Conservation (phyloP, 1,284 basidiomycete genomes). For the Leccinum pallidistipes region DNA sequence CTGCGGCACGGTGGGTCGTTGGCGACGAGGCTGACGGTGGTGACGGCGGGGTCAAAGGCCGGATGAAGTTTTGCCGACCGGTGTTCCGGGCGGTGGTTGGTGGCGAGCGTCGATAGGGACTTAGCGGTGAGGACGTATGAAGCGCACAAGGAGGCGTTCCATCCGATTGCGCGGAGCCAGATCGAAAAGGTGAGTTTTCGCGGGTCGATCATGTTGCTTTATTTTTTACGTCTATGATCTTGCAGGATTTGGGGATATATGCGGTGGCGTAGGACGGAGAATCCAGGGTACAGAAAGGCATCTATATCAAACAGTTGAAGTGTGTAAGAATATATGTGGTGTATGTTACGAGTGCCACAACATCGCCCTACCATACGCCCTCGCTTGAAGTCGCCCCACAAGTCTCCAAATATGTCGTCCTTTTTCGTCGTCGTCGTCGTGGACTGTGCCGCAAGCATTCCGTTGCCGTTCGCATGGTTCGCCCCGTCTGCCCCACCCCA, state of each 20-base stretch:
- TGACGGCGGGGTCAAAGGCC: constrained; percentile 60
- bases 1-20: constrained; percentile 69
- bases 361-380: background rate
- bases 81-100: constrained; percentile 50
- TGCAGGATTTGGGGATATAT: constrained; percentile 6
- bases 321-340: background rate
- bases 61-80: constrained; percentile 85
- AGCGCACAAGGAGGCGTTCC: constrained; percentile 58
- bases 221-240: background rate
- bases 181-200: constrained; percentile 60
- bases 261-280: background rate
- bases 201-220: background rate
- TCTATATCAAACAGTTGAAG: background rate
- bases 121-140: constrained; percentile 64
- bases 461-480: constrained; percentile 16
- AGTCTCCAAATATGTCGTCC: too few species aligned
- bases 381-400: constrained; percentile 53
- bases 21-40: constrained; percentile 49
- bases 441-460: constrained; percentile 36
- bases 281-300: background rate
- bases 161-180: constrained; percentile 72
- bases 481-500: constrained; percentile 42
- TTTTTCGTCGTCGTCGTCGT: background rate
- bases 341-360: background rate
- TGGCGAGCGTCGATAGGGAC: constrained; percentile 51